Evolutionary conservation across 345 rosid genomes (phyloP), one percentile per base, ranked within the genome.

Genomic region (Boechera divaricarpa): DNA sequence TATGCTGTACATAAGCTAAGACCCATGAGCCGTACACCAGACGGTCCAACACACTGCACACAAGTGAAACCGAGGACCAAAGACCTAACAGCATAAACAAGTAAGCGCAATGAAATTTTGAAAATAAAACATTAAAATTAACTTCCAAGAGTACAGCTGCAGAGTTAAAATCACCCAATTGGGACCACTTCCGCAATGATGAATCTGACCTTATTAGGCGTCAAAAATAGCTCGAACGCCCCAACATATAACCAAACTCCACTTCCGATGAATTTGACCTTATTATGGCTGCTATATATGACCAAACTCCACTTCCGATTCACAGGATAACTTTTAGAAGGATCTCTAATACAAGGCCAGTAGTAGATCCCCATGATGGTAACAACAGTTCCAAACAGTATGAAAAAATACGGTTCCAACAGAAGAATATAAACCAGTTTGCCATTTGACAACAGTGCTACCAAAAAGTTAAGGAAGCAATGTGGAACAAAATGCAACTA

Each of bases 391-490:
- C 98, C 83, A 89, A 81, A 80, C 90, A 83, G 78, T 92, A 89
- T 64, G 98, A 90, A 71, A 94, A 86, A 28, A 96, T 92, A 15
- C 97, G 92, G 67, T 85, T 87, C 77, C 92, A 79, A 80, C 97
- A 92, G 87, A 86, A 94, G 82, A 92, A 90, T 80, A 87, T 81
- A 79, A 94, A 92, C 98, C 94, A 89, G 75, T 94, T 94, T 55
- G 84, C 53, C 89, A 88, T 57, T 79, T 90, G 91, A 80, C 86
- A 88, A 79, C 88, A 87, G 76, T 92, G 89, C 93, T 92, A 79
- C 12, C 48, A 47, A 33, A 67, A 36, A 52, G 89, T 89, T 73
- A 89, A 90, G 97, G 80, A 51, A 39, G 3, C 39, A 71, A 36
- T 29, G 35, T 7, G 13, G 61, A 26, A 33, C 7, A 33, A 33